Evolutionary conservation across 2,329 filamentous ascomycete genomes (phyloP).

Genomic region (Alternaria novae-zelandiae): DNA sequence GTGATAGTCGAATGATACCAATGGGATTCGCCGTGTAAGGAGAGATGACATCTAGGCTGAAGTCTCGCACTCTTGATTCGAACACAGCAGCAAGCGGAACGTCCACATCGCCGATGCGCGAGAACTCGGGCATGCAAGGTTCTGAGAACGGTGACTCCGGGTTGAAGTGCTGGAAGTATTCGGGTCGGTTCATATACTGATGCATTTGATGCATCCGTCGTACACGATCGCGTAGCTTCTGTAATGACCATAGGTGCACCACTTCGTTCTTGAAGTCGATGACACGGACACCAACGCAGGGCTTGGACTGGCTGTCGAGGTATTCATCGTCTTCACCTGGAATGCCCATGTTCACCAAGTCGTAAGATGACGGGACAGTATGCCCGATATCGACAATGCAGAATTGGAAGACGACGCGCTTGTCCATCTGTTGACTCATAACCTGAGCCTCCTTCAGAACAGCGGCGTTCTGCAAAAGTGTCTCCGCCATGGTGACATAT

Average conservation of each 20-base stretch:
- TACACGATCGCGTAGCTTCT: constrained; percentile 87
- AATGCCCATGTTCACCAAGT: constrained; percentile 91
- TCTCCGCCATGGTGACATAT: constrained; percentile 93
- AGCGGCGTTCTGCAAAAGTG: constrained; percentile 84
- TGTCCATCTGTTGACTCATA: constrained; percentile 96
- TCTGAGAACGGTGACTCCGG: constrained; percentile 94
- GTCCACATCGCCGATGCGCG: constrained; percentile 89
- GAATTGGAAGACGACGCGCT: constrained; percentile 93
- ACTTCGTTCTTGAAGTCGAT: constrained; percentile 88
- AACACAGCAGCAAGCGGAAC: constrained; percentile 93
- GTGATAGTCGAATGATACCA: constrained; percentile 85
- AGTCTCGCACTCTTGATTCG: constrained; percentile 92
- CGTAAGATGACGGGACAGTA: constrained; percentile 89
- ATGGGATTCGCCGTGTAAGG: constrained; percentile 91
- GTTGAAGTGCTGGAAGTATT: constrained; percentile 91
- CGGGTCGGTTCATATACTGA: constrained; percentile 93
- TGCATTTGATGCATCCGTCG: constrained; percentile 95
- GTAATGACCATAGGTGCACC: constrained; percentile 90
- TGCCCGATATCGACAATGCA: constrained; percentile 89
- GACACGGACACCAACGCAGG: constrained; percentile 87
- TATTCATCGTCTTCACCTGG: constrained; percentile 83
- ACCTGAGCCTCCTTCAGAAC: constrained; percentile 94
- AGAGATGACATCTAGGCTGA: constrained; percentile 86
- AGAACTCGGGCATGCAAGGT: constrained; percentile 88
- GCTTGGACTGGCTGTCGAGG: constrained; percentile 82